These are phyloP conservation scores for Aspergillus neotritici DNA, from an alignment of 2,329 filamentous ascomycete species.

Conservation along the genomic window DNA sequence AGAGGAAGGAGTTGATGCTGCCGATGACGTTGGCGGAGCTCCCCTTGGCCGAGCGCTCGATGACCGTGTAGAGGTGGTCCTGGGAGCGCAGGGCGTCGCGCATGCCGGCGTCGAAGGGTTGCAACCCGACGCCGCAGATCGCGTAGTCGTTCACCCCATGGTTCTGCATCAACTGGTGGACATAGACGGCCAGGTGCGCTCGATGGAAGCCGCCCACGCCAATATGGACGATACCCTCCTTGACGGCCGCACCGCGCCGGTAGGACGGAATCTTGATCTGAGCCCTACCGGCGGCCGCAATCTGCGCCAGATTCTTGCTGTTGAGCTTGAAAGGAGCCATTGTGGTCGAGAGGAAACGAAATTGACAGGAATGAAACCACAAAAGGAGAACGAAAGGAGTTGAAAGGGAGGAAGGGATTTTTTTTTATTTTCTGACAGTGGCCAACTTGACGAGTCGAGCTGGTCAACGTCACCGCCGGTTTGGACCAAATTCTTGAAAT, in stretches of 20 bases:
- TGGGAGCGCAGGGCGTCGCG: slow-evolving; percentile 46
- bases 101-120: slow-evolving; percentile 48
- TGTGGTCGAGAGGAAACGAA: slow-evolving; percentile 11
- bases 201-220: slow-evolving; percentile 53
- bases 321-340: slow-evolving; percentile 37
- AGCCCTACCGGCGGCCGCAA: slow-evolving; percentile 23
- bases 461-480: slow-evolving; percentile 13
- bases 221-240: slow-evolving; percentile 52
- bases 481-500: slow-evolving; percentile 7
- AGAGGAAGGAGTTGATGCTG: slow-evolving; percentile 51
- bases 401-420: background rate
- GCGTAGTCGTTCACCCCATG: slow-evolving; percentile 44
- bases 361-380: slow-evolving; percentile 8
- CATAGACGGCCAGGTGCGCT: slow-evolving; percentile 50
- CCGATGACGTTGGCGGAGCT: slow-evolving; percentile 47
- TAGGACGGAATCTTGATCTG: slow-evolving; percentile 41
- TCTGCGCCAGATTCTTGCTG: slow-evolving; percentile 36
- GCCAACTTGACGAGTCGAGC: background rate
- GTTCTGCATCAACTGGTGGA: slow-evolving; percentile 46
- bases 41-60: slow-evolving; percentile 50
- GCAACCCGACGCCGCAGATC: slow-evolving; percentile 50
- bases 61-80: slow-evolving; percentile 50
- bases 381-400: slow-evolving; percentile 6
- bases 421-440: background rate
- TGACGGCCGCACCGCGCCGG: slow-evolving; percentile 40